Evolutionary conservation across 805 yeast genomes (phyloP).

Genomic region (Vanderwaltozyma verrucispora): DNA sequence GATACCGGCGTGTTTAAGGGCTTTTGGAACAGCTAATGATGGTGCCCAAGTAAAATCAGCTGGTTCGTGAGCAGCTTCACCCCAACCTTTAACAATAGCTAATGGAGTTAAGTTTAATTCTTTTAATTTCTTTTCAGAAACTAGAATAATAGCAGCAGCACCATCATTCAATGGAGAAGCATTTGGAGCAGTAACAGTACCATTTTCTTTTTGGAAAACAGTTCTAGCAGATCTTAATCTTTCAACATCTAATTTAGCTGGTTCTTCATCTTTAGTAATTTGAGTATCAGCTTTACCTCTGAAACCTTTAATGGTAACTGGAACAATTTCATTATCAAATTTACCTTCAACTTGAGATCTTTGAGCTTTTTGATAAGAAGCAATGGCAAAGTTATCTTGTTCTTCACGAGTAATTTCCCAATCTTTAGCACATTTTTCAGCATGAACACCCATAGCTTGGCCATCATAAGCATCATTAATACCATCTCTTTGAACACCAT

Average conservation of each 20-base stretch:
- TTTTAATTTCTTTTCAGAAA: conserved; percentile 72
- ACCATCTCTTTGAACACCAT: conserved; percentile 90
- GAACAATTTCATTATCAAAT: conserved; percentile 73
- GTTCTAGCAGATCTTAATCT: conserved; percentile 80
- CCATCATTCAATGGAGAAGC: conserved; percentile 97
- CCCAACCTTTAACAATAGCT: conserved; percentile 89
- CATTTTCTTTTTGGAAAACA: conserved; percentile 87
- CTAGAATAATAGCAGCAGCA: conserved; percentile 88
- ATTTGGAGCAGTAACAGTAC: conserved; percentile 95
- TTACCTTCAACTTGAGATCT: conserved; percentile 72
- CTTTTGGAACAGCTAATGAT: conserved; percentile 90
- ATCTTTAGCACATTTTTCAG: conserved; percentile 91
- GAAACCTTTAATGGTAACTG: conserved; percentile 78
- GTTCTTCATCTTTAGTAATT: conserved; percentile 77
- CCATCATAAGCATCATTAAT: conserved; percentile 84
- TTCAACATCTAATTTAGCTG: conserved; percentile 61
- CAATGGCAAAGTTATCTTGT: conserved; percentile 83
- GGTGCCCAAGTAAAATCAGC: conserved; percentile 96
- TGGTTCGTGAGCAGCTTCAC: conserved; percentile 96
- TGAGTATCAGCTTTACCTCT: conserved; percentile 82
- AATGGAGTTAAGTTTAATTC: conserved; percentile 83
- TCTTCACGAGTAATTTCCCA: conserved; percentile 67
- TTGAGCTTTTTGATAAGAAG: conserved; percentile 79
- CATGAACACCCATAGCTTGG: conserved; percentile 91
- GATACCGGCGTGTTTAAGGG: conserved; percentile 75